Evolutionary conservation across 345 rosid species (phyloP).

Genomic region (Eutrema heterophyllum): DNA sequence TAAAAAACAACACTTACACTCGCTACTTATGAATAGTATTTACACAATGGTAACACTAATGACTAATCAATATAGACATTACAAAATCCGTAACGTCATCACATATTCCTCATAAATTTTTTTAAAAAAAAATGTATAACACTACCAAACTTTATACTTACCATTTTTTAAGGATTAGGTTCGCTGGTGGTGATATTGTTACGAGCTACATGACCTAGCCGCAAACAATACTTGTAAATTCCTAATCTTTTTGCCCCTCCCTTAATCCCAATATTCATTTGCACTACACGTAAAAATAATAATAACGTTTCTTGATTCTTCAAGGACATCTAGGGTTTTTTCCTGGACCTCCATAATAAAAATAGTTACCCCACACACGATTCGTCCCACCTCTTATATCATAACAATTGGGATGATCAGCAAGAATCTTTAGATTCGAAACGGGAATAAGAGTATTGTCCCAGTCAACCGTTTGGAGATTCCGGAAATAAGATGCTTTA

Average conservation of each 20-base stretch:
- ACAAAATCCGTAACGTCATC: neutral
- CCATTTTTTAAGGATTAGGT: neutral
- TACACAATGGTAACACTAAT: slow-evolving; percentile 3
- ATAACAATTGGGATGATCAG: slow-evolving; percentile 89
- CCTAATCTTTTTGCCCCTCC: neutral
- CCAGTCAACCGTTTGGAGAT: slow-evolving; percentile 90
- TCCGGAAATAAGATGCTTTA: slow-evolving; percentile 86
- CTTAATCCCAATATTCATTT: slow-evolving; percentile 10
- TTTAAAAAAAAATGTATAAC: neutral
- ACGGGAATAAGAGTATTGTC: slow-evolving; percentile 79
- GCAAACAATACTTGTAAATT: slow-evolving; percentile 5
- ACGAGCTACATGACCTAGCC: neutral
- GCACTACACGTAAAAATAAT: slow-evolving; percentile 15
- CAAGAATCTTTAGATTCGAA: slow-evolving; percentile 58
- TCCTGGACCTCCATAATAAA: slow-evolving; percentile 97
- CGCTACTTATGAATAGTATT: neutral
- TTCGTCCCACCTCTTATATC: slow-evolving; percentile 79
- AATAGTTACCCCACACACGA: slow-evolving; percentile 87
- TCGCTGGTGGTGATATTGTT: neutral
- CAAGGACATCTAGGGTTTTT: slow-evolving; percentile 49
- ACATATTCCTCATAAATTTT: neutral
- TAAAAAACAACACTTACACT: neutral
- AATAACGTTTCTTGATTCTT: slow-evolving; percentile 1
- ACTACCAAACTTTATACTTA: slow-evolving; percentile 6
- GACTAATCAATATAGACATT: neutral